Evolutionary conservation across 805 yeast species (phyloP).

Genomic region (Ogataea parapolymorpha): DNA sequence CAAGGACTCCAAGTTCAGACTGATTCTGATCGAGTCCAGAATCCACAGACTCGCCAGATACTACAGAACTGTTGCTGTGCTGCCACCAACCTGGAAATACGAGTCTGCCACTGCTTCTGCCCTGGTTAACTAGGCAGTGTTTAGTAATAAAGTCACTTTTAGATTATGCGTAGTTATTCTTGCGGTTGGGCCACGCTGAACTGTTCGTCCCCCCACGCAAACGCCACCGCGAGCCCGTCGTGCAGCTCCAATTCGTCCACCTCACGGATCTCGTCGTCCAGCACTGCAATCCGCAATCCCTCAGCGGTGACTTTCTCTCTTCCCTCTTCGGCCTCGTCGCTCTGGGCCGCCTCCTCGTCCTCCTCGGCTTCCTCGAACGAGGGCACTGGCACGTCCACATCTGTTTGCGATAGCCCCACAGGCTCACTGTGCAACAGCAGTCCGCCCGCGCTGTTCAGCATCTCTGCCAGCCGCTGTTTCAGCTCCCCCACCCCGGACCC

Average conservation of each 20-base stretch:
- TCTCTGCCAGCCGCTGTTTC: conserved; percentile 32
- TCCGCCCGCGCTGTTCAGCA: conserved; percentile 50
- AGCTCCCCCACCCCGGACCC: conserved; percentile 26
- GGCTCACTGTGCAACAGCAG: conserved; percentile 29
- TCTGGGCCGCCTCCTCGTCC: conserved; percentile 21
- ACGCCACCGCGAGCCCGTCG: conserved; percentile 43
- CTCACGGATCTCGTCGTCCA: conserved; percentile 29
- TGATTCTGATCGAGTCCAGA: conserved; percentile 99
- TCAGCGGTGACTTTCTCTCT: conserved; percentile 19
- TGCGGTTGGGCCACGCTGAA: conserved; percentile 29
- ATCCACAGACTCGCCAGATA: conserved; percentile 99
- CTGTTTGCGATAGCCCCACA: conserved; percentile 28
- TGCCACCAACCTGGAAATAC: conserved; percentile 99
- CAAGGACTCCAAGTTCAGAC: conserved; percentile 99
- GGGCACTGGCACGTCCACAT: conserved; percentile 38
- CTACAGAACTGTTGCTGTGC: conserved; percentile 99
- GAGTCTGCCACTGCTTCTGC: conserved; percentile 99
- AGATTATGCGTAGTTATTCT: not conserved
- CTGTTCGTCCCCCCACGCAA: conserved; percentile 37
- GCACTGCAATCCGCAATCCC: conserved; percentile 39
- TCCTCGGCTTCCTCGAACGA: conserved; percentile 30
- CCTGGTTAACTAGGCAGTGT: conserved; percentile 84
- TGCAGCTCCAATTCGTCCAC: conserved; percentile 32
- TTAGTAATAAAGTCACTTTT: not conserved
- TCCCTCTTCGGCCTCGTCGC: conserved; percentile 16